These are phyloP conservation scores for Fusarium sp. DNA, from an alignment of 2,329 filamentous ascomycete species.

Conservation along the genomic window DNA sequence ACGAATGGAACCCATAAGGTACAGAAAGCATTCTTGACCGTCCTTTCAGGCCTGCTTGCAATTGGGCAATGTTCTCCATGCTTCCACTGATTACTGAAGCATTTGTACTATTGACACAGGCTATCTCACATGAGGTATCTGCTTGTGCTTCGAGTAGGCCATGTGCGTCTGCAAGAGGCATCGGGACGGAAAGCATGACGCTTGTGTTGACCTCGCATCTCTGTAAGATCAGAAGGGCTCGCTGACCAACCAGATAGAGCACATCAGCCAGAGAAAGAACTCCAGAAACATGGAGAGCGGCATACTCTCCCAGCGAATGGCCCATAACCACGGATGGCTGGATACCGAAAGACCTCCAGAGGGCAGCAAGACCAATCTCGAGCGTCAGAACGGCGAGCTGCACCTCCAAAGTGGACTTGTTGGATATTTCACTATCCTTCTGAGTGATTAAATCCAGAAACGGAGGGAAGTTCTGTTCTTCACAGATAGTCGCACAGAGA, in stretches of 20 bases:
- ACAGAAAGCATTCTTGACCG: conserved; percentile 46
- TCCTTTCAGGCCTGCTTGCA: neutral
- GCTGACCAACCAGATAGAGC: conserved; percentile 70
- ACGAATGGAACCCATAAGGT: conserved; percentile 54
- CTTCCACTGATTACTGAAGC: conserved; percentile 17
- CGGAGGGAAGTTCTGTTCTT: conserved; percentile 53
- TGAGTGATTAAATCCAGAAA: conserved; percentile 59
- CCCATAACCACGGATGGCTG: conserved; percentile 60
- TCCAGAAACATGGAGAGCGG: conserved; percentile 69
- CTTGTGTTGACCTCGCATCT: conserved; percentile 23
- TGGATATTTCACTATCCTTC: conserved; percentile 25
- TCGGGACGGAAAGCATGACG: neutral
- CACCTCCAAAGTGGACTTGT: conserved; percentile 30
- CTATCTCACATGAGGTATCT: neutral
- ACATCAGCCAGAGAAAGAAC: conserved; percentile 71
- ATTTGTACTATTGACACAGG: neutral
- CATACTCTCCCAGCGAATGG: conserved; percentile 56
- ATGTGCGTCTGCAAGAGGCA: neutral
- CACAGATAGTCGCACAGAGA: conserved; percentile 33
- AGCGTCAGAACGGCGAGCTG: conserved; percentile 56
- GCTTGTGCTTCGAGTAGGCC: neutral
- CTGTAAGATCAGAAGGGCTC: neutral
- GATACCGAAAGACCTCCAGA: conserved; percentile 57
- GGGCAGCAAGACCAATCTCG: conserved; percentile 58
- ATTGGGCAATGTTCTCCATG: conserved; percentile 7